Evolutionary conservation across 345 rosid species (phyloP), one percentile per base, ranked within the genome.

Genomic region (Durio zibethinus): DNA sequence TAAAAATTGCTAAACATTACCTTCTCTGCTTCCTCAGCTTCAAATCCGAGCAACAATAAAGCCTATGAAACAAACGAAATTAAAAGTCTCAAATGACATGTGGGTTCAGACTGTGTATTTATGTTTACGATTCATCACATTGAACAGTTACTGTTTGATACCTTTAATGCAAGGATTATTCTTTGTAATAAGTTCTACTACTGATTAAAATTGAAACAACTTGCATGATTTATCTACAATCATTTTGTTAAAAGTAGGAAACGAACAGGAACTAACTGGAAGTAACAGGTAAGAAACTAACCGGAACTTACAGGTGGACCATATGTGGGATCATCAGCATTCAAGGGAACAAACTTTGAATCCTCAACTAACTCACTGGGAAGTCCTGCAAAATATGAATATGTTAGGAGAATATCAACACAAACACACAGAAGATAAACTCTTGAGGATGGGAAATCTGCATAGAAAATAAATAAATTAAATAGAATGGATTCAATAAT

Each of bases 231-330:
- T 27, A 61, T 68, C 31, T 47, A 68, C 73, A 21, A 4, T 20
- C 52, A 47, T 47, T 68, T 68, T 16, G 7, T 11, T 43, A 21
- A 40, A 15, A 15, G 1, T 15, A 42, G 33, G 3, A 10, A 7
- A 33, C 45, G 12, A 31, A 59, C 33, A 77, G 5, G 23, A 9
- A 23, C 10, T 15, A 45, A 29, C 11, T 16, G 18, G 25, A 66
- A 0, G 20, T 20, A 8, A 74, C 54, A 33, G 48, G 62, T 29
- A 84, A 36, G 31, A 73, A 79, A 81, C 85, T 77, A 61, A 87
- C 88, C 84, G 78, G 82, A 87, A 92, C 97, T 90, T 86, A 92
- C 98, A 83, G 97, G 94, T 78, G 97, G 97, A 68, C 98, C 98
- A 62, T 78, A 91, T 29, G 72, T 76, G 18, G 97, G 89, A 75